phyloP scores from a whole-genome alignment of 306 rosid species.

The Acacia acuminata region DNA sequence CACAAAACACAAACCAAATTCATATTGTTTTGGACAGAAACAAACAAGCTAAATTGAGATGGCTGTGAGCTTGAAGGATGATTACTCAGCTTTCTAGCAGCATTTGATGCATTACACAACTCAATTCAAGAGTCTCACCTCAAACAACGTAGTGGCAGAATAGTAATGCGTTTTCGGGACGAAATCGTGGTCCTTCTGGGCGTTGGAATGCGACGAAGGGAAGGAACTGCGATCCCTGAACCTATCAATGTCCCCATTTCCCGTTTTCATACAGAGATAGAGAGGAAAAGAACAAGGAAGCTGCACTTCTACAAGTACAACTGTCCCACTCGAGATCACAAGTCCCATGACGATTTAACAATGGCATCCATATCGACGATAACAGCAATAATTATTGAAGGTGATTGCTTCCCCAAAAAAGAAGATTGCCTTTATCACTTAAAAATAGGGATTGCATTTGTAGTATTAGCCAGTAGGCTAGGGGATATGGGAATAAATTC shows the following conservation, averaged over 20 bases:
- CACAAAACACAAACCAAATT: neutral
- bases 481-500: neutral
- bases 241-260: conserved; percentile 34
- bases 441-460: too few species aligned
- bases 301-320: neutral
- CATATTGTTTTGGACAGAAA: neutral
- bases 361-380: neutral
- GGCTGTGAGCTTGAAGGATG: neutral
- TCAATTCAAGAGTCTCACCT: conserved; percentile 39
- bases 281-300: neutral
- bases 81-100: neutral
- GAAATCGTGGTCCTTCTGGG: neutral
- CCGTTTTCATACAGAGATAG: conserved; percentile 2
- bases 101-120: neutral
- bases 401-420: neutral
- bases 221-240: conserved; percentile 37
- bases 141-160: conserved; percentile 42
- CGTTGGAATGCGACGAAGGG: conserved; percentile 26
- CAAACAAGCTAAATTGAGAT: neutral
- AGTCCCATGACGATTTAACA: neutral
- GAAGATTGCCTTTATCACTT: neutral
- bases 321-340: neutral
- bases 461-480: too few species aligned
- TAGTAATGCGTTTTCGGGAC: conserved; percentile 26
- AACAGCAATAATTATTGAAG: neutral